phyloP scores from a whole-genome alignment of 148 eudicot genomes.

The Beta vulgaris region DNA sequence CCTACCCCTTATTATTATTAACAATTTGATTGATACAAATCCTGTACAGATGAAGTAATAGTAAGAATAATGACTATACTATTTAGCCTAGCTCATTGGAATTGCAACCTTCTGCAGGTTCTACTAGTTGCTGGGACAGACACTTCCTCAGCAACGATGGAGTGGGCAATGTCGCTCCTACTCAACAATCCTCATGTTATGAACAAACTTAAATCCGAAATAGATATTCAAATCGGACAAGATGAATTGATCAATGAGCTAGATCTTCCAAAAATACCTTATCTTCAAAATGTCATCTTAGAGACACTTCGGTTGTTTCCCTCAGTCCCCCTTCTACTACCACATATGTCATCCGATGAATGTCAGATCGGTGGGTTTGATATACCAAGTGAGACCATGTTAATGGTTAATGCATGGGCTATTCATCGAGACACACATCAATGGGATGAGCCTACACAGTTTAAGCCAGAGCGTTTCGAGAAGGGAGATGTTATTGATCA shows the following conservation, averaged over 20 bases:
- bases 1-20: too few relatives aligned
- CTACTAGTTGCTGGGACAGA: constrained; percentile 31
- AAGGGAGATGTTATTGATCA: constrained; percentile 1
- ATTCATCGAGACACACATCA: constrained; percentile 27
- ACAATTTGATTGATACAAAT: too few relatives aligned
- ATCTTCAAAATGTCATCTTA: constrained; percentile 25
- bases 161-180: constrained; percentile 35
- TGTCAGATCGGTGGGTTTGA: constrained; percentile 25
- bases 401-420: constrained; percentile 30
- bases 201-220: constrained; percentile 26
- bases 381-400: constrained; percentile 21
- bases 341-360: constrained; percentile 29
- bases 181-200: constrained; percentile 24
- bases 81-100: too few relatives aligned
- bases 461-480: constrained; percentile 28
- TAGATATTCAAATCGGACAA: constrained; percentile 27
- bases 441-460: constrained; percentile 26
- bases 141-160: constrained; percentile 28
- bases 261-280: constrained; percentile 21
- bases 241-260: constrained; percentile 18
- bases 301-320: constrained; percentile 28
- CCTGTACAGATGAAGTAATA: too few relatives aligned
- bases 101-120: too few relatives aligned
- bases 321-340: constrained; percentile 25
- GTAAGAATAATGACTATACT: too few relatives aligned